Conservation (phyloP, 768 basidiomycete genomes). For the Lyophyllum semitale region DNA sequence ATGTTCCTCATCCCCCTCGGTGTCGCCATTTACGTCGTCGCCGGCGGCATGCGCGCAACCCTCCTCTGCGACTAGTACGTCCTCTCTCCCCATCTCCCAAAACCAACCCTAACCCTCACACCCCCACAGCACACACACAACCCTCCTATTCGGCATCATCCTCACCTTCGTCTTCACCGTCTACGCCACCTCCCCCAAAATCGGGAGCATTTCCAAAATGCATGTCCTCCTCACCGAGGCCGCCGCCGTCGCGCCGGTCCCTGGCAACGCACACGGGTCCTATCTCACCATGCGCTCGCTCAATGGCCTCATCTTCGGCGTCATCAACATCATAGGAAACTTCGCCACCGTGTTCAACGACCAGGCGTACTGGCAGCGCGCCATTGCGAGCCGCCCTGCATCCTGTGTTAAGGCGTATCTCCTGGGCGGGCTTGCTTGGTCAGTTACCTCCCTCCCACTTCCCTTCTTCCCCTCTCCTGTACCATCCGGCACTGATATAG, state of each 20-base stretch:
- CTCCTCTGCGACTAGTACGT: constrained; percentile 84
- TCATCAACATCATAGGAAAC: constrained; percentile 88
- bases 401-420: constrained; percentile 91
- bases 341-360: constrained; percentile 62
- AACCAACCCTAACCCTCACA: neutral
- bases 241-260: constrained; percentile 56
- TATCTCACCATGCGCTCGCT: constrained; percentile 83
- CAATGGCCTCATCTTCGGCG: constrained; percentile 78
- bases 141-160: constrained; percentile 86
- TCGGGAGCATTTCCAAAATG: constrained; percentile 80
- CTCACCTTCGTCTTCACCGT: constrained; percentile 75
- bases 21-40: constrained; percentile 86
- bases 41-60: constrained; percentile 86
- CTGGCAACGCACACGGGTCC: constrained; percentile 82
- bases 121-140: constrained; percentile 72
- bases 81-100: neutral
- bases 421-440: constrained; percentile 88
- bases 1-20: constrained; percentile 90
- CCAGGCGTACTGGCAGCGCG: constrained; percentile 90
- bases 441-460: constrained; percentile 12
- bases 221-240: constrained; percentile 73
- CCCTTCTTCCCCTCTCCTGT: neutral
- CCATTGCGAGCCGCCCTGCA: constrained; percentile 83
- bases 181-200: constrained; percentile 76
- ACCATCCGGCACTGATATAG: neutral